Conservation (phyloP, 1,284 basidiomycete species). For the Trichosporon sp. region DNA sequence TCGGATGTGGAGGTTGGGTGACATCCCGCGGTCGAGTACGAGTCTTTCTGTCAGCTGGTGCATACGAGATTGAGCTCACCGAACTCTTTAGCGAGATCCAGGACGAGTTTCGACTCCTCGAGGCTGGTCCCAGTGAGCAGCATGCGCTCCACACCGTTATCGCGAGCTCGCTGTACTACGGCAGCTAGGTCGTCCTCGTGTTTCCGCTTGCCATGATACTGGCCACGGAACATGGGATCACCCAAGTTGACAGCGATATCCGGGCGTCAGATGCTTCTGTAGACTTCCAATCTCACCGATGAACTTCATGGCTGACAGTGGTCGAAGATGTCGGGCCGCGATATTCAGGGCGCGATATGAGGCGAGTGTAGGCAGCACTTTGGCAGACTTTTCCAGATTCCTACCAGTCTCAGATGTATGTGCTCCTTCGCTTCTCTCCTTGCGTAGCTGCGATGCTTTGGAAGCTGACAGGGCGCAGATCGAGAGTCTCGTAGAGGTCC, state of each 20-base stretch:
- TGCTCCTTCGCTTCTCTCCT: background rate
- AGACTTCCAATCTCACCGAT: background rate
- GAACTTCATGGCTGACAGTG: conserved; percentile 11
- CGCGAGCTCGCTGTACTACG: conserved; percentile 59
- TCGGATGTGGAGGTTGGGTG: conserved; percentile 79
- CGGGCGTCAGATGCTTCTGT: conserved; percentile 17
- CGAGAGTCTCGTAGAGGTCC: background rate
- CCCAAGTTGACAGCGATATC: conserved; percentile 54
- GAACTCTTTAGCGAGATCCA: conserved; percentile 59
- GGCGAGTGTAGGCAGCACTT: background rate
- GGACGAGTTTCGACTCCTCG: conserved; percentile 59
- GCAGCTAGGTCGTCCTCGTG: conserved; percentile 62
- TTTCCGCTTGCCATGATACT: conserved; percentile 49
- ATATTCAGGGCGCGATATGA: background rate
- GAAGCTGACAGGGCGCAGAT: background rate
- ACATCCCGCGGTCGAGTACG: conserved; percentile 75
- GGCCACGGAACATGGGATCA: conserved; percentile 50
- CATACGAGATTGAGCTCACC: conserved; percentile 45
- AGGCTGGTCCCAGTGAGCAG: conserved; percentile 76
- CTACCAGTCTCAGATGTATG: background rate
- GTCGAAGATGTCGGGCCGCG: background rate
- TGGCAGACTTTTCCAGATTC: background rate
- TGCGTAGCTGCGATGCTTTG: no score
- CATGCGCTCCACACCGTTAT: conserved; percentile 67
- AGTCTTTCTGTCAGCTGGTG: conserved; percentile 46